A percentile compares a stretch with the other conserved stretches of the same genome.
These are phyloP conservation scores for Gleditsia sinensis DNA, from an alignment of 306 rosid species.

Conservation along the genomic window DNA sequence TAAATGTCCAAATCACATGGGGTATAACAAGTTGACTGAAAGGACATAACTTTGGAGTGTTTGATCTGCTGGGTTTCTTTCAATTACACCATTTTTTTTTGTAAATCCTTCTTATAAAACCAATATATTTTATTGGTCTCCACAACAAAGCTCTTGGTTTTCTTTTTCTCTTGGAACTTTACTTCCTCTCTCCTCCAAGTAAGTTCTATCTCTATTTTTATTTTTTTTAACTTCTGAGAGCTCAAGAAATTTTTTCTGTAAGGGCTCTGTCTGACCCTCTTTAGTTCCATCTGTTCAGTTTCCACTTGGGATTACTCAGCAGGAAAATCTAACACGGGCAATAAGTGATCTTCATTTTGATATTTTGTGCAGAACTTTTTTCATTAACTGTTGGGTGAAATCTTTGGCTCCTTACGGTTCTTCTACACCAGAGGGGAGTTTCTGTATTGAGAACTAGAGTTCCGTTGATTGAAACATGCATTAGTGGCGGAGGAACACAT, in stretches of 20 bases:
- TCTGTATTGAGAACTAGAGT: constrained; percentile 20
- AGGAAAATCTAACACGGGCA: constrained; percentile 34
- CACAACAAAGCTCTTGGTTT: constrained; percentile 42
- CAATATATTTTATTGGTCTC: constrained; percentile 39
- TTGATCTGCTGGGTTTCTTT: constrained; percentile 50
- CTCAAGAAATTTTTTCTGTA: constrained; percentile 23
- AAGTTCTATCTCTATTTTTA: constrained; percentile 11
- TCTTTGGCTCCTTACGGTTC: constrained; percentile 25
- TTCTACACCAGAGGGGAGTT: constrained; percentile 28
- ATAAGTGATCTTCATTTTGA: constrained; percentile 38
- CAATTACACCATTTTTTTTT: constrained; percentile 34
- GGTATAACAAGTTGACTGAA: constrained; percentile 54
- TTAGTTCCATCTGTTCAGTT: constrained; percentile 11
- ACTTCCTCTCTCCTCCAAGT: constrained; percentile 47
- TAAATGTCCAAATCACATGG: constrained; percentile 57
- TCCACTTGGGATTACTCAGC: constrained; percentile 18
- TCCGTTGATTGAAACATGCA: constrained; percentile 31
- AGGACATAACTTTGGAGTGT: constrained; percentile 46
- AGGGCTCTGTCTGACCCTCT: constrained; percentile 21
- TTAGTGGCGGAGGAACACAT: constrained; percentile 43
- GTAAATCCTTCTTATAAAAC: constrained; percentile 43
- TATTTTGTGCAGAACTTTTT: constrained; percentile 34
- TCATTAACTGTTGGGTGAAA: constrained; percentile 30
- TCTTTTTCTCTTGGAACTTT: constrained; percentile 43
- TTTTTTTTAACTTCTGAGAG: constrained; percentile 18